These are phyloP conservation scores for Exophiala spinifera DNA, from an alignment of 2,329 filamentous ascomycete species.

Conservation along the genomic window DNA sequence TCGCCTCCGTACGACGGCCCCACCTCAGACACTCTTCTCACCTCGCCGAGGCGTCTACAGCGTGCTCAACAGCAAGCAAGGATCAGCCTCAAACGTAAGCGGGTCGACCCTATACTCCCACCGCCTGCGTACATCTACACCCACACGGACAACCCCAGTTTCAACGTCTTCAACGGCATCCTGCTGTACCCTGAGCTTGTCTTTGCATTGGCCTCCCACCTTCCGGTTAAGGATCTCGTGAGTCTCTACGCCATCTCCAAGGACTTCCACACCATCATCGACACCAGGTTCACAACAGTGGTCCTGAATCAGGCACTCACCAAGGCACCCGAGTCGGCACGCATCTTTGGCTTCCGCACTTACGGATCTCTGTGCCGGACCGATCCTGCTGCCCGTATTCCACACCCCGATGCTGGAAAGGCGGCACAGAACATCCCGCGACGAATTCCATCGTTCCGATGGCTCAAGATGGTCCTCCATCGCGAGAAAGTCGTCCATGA, in stretches of 20 bases:
- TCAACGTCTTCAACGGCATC: slow-evolving; percentile 29
- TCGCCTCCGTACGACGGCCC: slow-evolving; percentile 1
- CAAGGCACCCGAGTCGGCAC: slow-evolving; percentile 55
- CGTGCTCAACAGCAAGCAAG: slow-evolving; percentile 16
- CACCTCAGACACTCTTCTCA: slow-evolving; percentile 16
- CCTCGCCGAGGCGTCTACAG: slow-evolving; percentile 20
- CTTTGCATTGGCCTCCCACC: slow-evolving; percentile 54
- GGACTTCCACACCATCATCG: slow-evolving; percentile 60
- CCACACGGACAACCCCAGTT: slow-evolving; percentile 23
- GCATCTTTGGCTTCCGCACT: slow-evolving; percentile 59
- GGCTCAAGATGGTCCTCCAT: slow-evolving; percentile 64
- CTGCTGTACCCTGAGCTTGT: slow-evolving; percentile 49
- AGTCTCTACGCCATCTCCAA: slow-evolving; percentile 63
- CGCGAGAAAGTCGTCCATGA: slow-evolving; percentile 57
- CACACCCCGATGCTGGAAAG: slow-evolving; percentile 38
- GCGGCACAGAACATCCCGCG: slow-evolving; percentile 40
- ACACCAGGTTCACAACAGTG: slow-evolving; percentile 57
- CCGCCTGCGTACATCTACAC: slow-evolving; percentile 24
- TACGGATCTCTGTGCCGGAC: slow-evolving; percentile 57
- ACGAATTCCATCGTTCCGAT: slow-evolving; percentile 61
- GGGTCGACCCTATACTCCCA: slow-evolving; percentile 20
- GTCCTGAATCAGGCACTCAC: slow-evolving; percentile 55
- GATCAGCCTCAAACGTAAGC: slow-evolving; percentile 23
- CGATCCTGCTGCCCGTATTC: slow-evolving; percentile 54
- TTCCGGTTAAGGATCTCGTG: slow-evolving; percentile 57